A percentile compares a stretch with the other conserved stretches of the same genome.
Conservation (phyloP, 2,329 filamentous ascomycete genomes). For the Fusarium sp. region DNA sequence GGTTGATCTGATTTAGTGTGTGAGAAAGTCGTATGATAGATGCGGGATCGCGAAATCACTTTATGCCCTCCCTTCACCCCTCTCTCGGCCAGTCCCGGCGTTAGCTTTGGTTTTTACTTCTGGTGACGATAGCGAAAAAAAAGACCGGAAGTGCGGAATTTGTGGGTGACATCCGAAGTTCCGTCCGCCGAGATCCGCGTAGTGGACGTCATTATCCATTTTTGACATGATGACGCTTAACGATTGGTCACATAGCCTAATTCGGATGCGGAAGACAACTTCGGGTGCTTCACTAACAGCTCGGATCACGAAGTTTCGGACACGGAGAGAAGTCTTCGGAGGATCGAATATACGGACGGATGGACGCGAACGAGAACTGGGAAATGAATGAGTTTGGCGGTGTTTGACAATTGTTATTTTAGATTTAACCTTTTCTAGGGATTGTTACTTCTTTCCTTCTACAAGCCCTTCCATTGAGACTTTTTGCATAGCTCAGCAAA, state of each 20-base stretch:
- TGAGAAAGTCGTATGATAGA: slow-evolving; percentile 43
- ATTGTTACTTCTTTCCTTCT: slow-evolving; percentile 1
- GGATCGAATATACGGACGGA: slow-evolving; percentile 18
- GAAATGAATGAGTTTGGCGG: slow-evolving; percentile 2
- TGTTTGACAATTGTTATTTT: slow-evolving; percentile 24
- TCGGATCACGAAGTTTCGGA: slow-evolving; percentile 13
- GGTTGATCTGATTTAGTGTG: not conserved
- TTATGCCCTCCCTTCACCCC: slow-evolving; percentile 35
- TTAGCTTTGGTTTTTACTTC: not conserved
- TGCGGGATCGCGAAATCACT: slow-evolving; percentile 46
- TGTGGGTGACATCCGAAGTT: slow-evolving; percentile 47
- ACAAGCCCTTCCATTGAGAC: not conserved
- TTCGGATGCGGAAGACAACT: slow-evolving; percentile 16
- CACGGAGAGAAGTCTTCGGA: slow-evolving; percentile 16
- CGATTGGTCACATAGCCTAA: slow-evolving; percentile 32
- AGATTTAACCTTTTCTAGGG: slow-evolving; percentile 3
- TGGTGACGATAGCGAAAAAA: too few species aligned
- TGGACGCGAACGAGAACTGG: not conserved
- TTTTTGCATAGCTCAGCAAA: not conserved
- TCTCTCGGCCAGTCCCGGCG: slow-evolving; percentile 14
- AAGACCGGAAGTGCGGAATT: slow-evolving; percentile 27
- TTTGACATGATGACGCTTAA: slow-evolving; percentile 2
- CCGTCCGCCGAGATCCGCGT: slow-evolving; percentile 44
- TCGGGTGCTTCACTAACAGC: not conserved
- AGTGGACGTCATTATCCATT: slow-evolving; percentile 39